Percentiles rank a stretch among this genome's conserved stretches.
Evolutionary conservation across 2,329 filamentous ascomycete genomes (phyloP).

Genomic region (Venturia effusa): DNA sequence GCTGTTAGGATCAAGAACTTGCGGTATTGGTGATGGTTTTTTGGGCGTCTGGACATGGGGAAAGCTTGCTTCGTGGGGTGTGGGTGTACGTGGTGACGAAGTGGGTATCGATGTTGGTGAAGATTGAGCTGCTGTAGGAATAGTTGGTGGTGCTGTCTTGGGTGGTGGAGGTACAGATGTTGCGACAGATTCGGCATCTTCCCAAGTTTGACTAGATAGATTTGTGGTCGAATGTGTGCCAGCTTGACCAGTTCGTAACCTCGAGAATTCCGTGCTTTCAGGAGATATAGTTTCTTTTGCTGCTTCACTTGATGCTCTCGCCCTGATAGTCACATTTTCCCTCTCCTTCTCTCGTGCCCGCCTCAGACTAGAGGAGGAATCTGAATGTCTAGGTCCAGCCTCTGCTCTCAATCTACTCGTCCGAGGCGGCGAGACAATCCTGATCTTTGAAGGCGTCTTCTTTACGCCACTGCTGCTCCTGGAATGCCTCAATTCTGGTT

Average conservation of each 20-base stretch:
- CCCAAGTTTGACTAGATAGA: conserved; percentile 23
- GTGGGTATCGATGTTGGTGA: conserved; percentile 31
- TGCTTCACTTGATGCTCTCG: background rate
- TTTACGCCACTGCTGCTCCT: conserved; percentile 33
- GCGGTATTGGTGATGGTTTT: conserved; percentile 28
- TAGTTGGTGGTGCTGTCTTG: conserved; percentile 12
- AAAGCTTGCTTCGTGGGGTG: conserved; percentile 26
- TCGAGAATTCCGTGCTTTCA: background rate
- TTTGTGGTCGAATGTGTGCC: conserved; percentile 17
- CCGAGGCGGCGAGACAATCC: conserved; percentile 9
- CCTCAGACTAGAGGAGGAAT: conserved; percentile 7
- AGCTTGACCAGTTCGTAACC: background rate
- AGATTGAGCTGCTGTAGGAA: conserved; percentile 24
- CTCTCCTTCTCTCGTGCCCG: background rate
- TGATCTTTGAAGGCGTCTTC: conserved; percentile 1
- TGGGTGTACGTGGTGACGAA: conserved; percentile 36
- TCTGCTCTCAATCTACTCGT: conserved; percentile 1
- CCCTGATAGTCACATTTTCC: background rate
- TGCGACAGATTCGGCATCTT: conserved; percentile 31
- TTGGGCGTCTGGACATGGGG: conserved; percentile 21
- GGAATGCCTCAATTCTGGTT: conserved; percentile 33
- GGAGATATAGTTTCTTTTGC: background rate
- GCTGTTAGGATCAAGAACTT: conserved; percentile 30
- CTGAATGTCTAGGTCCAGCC: background rate
- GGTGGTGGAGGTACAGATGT: conserved; percentile 30